These are phyloP conservation scores for Casuarina equisetifolia DNA, from an alignment of 306 rosid genomes.

Conservation along the genomic window DNA sequence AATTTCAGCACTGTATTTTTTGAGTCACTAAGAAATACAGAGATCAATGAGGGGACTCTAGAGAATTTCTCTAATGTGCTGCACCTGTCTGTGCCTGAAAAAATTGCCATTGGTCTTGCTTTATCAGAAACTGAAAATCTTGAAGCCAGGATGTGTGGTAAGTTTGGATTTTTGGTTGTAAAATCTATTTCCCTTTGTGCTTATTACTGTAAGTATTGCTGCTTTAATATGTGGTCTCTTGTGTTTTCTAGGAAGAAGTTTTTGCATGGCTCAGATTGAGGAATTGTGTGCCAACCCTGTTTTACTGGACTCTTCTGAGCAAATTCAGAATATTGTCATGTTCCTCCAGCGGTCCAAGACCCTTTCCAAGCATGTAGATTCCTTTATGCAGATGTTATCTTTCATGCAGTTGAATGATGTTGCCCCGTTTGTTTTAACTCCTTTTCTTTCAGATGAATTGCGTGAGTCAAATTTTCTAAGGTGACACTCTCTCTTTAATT, in stretches of 20 bases:
- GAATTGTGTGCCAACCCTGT: constrained; percentile 65
- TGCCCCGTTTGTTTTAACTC: constrained; percentile 58
- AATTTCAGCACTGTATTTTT: constrained; percentile 82
- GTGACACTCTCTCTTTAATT: constrained; percentile 36
- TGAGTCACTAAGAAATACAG: constrained; percentile 65
- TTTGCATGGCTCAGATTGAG: constrained; percentile 83
- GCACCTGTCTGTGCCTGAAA: constrained; percentile 67
- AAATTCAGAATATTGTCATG: constrained; percentile 66
- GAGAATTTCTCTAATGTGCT: constrained; percentile 59
- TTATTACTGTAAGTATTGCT: background rate
- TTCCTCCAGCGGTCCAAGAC: constrained; percentile 85
- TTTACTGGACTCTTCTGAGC: constrained; percentile 57
- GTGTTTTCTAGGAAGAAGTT: constrained; percentile 64
- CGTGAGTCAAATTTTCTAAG: constrained; percentile 69
- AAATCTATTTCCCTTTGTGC: constrained; percentile 12
- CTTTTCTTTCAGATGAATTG: constrained; percentile 76
- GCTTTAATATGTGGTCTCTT: constrained; percentile 13
- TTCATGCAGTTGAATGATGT: constrained; percentile 70
- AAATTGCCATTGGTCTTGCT: constrained; percentile 78
- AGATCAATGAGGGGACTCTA: constrained; percentile 61
- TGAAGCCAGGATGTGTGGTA: constrained; percentile 71
- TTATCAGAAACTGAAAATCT: constrained; percentile 83
- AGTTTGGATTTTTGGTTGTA: constrained; percentile 23
- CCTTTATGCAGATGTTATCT: constrained; percentile 93
- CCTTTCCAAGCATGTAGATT: constrained; percentile 84